Base-by-base conservation (phyloP, 306 rosid genomes). In the Herpetospermum pedunculosum region DNA sequence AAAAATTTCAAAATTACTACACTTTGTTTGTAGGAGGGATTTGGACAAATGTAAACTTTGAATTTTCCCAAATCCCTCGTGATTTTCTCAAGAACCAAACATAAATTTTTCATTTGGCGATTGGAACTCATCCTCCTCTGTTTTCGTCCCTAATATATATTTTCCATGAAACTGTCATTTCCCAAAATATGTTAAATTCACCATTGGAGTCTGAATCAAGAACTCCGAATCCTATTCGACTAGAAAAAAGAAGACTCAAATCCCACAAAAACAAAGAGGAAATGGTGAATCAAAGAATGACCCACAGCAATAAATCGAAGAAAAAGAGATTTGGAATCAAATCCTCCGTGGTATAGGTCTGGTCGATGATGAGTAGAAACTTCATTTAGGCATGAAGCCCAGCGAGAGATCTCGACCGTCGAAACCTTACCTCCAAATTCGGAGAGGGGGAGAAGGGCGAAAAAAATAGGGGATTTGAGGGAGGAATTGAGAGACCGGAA, bases 231-330 rank as follows among this genome's bases (percentile, higher is more conserved):
- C 49, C 38, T 11, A 4, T 54, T 76, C 90, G 92, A n/a, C 88
- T 85, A 3, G 38, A 41, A 1, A 91, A 90, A 81, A 83, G 91
- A 58, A 80, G 99, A 28, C 85, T 82, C 12, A 89, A 80, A 81
- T 84, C 80, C 49, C 68, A 85, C 7, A 91, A 89, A 86, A 95
- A 95, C 75, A 80, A 87, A 57, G 92, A 95, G 72, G 99, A 95
- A 63, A 91, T 95, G 32, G 97, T 91, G 87, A 95, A 85, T 64
- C 99, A 95, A 74, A 88, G 99, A 81, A 95, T 95, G 91, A 95
- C 97, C 38, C 99, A 95, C 92, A 95, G 99, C 91, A 77, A 86
- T 97, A n/a, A 94, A 94, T 57, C 76, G 99, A 35, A 83, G 99
- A 40, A 94, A 94, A 71, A n/a, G n/a, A n/a, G n/a, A n/a, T n/a